These are phyloP conservation scores for Trifolium subterraneum DNA, from an alignment of 306 rosid genomes.

Conservation along the genomic window DNA sequence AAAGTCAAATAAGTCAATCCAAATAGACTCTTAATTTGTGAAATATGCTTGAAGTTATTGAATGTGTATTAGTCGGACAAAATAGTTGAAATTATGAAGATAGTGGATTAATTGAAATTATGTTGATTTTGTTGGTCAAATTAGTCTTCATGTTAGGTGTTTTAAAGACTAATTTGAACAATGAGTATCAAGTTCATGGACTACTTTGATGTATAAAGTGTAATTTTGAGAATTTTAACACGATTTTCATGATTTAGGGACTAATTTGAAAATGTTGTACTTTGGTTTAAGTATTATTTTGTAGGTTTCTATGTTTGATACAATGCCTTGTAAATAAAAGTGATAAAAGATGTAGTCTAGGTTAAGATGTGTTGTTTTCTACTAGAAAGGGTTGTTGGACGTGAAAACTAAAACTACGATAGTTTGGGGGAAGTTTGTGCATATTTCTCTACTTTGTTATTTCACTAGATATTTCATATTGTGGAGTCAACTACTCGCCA, in stretches of 20 bases:
- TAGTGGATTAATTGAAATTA: background rate
- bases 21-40: too few species aligned
- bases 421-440: background rate
- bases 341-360: background rate
- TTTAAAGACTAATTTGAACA: background rate
- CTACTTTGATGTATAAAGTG: background rate
- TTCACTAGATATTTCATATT: background rate
- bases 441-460: background rate
- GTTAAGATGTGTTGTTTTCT: constrained; percentile 9
- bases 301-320: background rate
- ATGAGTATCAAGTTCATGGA: constrained; percentile 6
- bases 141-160: background rate
- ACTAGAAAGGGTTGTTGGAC: constrained; percentile 5
- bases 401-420: background rate
- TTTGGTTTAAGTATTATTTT: background rate
- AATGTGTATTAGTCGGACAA: background rate
- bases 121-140: background rate
- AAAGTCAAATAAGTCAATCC: background rate
- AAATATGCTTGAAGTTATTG: background rate
- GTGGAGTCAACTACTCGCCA: constrained; percentile 26
- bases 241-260: background rate
- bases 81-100: background rate
- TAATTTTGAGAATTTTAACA: background rate
- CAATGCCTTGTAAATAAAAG: constrained; percentile 21
- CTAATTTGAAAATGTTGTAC: background rate